These are phyloP conservation scores for Zygoascus meyerae DNA, from an alignment of 1,139 yeast genomes.

Conservation along the genomic window DNA sequence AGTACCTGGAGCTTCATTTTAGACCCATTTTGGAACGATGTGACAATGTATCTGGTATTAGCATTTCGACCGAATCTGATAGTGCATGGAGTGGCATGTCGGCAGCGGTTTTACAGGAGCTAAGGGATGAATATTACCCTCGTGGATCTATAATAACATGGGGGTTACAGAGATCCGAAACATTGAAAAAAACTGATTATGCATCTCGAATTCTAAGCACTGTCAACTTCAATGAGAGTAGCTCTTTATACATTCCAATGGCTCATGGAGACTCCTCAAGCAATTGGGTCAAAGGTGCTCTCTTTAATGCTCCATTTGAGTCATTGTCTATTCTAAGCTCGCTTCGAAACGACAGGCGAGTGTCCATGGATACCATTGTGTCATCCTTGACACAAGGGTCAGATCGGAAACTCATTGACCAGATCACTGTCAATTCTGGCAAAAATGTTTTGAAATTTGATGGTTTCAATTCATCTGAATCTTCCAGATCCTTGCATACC, in stretches of 20 bases:
- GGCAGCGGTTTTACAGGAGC: slow-evolving; percentile 42
- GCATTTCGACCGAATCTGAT: slow-evolving; percentile 61
- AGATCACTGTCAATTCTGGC: not conserved
- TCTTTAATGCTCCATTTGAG: slow-evolving; percentile 28
- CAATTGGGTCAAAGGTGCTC: slow-evolving; percentile 28
- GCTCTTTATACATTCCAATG: slow-evolving; percentile 31
- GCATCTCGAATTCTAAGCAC: slow-evolving; percentile 44
- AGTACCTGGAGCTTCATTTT: slow-evolving; percentile 54
- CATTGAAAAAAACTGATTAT: not conserved
- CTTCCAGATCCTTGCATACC: slow-evolving; percentile 18
- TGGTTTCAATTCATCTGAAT: not conserved
- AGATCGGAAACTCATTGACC: slow-evolving; percentile 24
- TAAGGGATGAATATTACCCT: slow-evolving; percentile 69
- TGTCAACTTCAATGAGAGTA: slow-evolving; percentile 40
- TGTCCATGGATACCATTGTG: slow-evolving; percentile 26
- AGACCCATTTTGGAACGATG: slow-evolving; percentile 68
- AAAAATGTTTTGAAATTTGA: slow-evolving; percentile 7
- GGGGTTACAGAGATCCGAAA: slow-evolving; percentile 31
- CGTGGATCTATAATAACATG: slow-evolving; percentile 56
- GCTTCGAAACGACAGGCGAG: slow-evolving; percentile 19
- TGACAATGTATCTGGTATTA: slow-evolving; percentile 68
- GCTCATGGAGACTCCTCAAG: slow-evolving; percentile 14
- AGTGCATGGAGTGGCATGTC: slow-evolving; percentile 84
- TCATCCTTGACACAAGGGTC: slow-evolving; percentile 22
- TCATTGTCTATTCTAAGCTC: slow-evolving; percentile 28